Base-by-base conservation (phyloP, 768 basidiomycete species). In the Boletus sp. region DNA sequence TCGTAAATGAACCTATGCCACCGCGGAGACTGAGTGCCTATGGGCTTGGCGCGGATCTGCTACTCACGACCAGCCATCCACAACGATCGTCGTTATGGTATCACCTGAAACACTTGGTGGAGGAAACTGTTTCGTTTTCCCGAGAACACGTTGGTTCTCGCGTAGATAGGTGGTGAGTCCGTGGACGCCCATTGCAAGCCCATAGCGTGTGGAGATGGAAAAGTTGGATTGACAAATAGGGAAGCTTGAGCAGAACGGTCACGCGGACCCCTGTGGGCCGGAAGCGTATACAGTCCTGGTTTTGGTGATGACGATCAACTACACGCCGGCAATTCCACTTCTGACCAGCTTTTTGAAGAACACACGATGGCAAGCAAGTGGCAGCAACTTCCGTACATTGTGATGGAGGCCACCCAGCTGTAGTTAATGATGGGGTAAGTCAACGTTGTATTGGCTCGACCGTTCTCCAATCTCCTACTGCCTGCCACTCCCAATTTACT, bases 1-100 rank as follows among this genome's bases (percentile, higher is more conserved):
- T 82, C 79, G 67, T 86, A 92, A 58, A 93, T 89, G 72, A 94
- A 90, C 37, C 91, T 93, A 60, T 41, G 39, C 50, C 47, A 45
- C 32, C 53, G 57, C 15, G 12, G 44, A 65, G 40, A 54, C 6
- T 52, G 47, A 55, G 59, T 41, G 53, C 10, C 29, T 57, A 49
- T 47, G 36, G 40, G 56, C 54, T 51, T 44, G 28, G 24, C 30
- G 40, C 48, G 41, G 24, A 40, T 32, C 5, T 44, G 48, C 2
- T 45, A 85, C 91, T 85, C 70, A 93, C 91, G 91, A 92, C 89
- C 87, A 91, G 45, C 83, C 91, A 74, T 94, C 91, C 49, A 93
- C 81, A 9, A 94, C 86, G 57, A 92, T 74, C 33, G 82, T 75
- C 18, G 79, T 76, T 47, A 58, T 51, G 42, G 54, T 35, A 11